Evolutionary conservation across 805 yeast genomes (phyloP).

Genomic region (Metschnikowia lunata): DNA sequence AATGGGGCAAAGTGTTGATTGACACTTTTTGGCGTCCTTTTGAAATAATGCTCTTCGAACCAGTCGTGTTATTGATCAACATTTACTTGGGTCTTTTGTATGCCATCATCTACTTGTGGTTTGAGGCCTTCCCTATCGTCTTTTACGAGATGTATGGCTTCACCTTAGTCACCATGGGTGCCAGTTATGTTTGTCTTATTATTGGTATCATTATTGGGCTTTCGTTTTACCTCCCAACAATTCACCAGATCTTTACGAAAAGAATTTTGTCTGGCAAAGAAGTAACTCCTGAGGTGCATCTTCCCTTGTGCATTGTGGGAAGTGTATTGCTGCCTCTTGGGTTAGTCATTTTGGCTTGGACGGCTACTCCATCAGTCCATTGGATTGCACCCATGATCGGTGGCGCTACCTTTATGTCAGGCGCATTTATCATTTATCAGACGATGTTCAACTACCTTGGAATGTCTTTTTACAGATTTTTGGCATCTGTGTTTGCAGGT

Average conservation of each 20-base stretch:
- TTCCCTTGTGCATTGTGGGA: conserved; percentile 10
- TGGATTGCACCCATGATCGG: conserved; percentile 15
- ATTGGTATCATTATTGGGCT: conserved; percentile 10
- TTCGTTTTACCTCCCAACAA: conserved; percentile 6
- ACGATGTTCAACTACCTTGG: conserved; percentile 13
- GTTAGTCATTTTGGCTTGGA: conserved; percentile 12
- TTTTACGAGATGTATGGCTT: conserved; percentile 10
- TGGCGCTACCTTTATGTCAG: conserved; percentile 8
- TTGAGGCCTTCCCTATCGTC: conserved; percentile 16
- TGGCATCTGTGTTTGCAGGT: conserved; percentile 15
- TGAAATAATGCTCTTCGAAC: conserved; percentile 11
- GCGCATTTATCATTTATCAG: conserved; percentile 12
- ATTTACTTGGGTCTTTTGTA: conserved; percentile 13
- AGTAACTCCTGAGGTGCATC: conserved; percentile 9
- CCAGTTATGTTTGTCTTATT: conserved; percentile 7
- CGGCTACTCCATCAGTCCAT: conserved; percentile 10
- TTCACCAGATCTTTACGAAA: conserved; percentile 7
- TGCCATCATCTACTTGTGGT: conserved; percentile 14
- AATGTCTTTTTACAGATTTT: conserved; percentile 10
- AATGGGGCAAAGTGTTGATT: conserved; percentile 1
- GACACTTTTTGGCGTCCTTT: conserved; percentile 14
- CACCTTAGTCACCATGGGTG: conserved; percentile 12
- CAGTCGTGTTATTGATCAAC: conserved; percentile 14
- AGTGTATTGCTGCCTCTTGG: conserved; percentile 12
- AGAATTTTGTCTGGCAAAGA: conserved; percentile 2